Conservation (phyloP, 305 asterid species). For the Fraxinus ornus region DNA sequence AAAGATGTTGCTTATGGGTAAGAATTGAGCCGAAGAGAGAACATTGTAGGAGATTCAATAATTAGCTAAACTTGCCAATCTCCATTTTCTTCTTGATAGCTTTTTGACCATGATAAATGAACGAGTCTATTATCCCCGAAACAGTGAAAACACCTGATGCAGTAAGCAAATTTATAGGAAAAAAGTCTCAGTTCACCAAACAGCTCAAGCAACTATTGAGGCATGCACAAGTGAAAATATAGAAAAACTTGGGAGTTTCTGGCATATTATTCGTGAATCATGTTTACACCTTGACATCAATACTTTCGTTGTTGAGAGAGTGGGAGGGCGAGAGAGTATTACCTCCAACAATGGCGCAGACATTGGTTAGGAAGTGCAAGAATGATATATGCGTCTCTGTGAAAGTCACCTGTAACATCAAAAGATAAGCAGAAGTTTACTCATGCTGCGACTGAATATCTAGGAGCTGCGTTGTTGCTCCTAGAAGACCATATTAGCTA, state of each 20-base stretch:
- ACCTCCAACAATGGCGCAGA: slow-evolving; percentile 98
- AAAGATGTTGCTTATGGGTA: slow-evolving; percentile 6
- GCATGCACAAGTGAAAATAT: neutral
- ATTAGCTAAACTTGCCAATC: slow-evolving; percentile 78
- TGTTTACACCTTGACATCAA: neutral
- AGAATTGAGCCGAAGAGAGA: neutral
- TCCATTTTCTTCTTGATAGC: slow-evolving; percentile 88
- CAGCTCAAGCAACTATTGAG: neutral
- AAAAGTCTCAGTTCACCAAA: neutral
- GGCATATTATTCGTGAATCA: neutral
- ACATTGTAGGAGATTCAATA: slow-evolving; percentile 9
- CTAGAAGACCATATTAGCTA: neutral
- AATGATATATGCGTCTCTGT: slow-evolving; percentile 71
- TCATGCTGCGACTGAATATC: neutral
- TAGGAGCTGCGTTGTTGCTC: neutral
- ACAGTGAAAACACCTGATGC: slow-evolving; percentile 79
- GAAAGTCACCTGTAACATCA: slow-evolving; percentile 68
- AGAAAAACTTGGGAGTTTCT: neutral
- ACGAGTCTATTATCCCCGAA: slow-evolving; percentile 85
- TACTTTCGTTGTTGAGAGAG: neutral
- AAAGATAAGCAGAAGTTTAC: slow-evolving; percentile 2
- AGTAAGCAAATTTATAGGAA: neutral
- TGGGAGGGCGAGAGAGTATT: slow-evolving; percentile 22
- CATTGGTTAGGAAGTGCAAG: slow-evolving; percentile 88
- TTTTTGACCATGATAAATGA: slow-evolving; percentile 76